Evolutionary conservation across 75 land plant species (phyloP), one percentile per base, ranked within the genome.

Genomic region (Selaginella moellendorffii): DNA sequence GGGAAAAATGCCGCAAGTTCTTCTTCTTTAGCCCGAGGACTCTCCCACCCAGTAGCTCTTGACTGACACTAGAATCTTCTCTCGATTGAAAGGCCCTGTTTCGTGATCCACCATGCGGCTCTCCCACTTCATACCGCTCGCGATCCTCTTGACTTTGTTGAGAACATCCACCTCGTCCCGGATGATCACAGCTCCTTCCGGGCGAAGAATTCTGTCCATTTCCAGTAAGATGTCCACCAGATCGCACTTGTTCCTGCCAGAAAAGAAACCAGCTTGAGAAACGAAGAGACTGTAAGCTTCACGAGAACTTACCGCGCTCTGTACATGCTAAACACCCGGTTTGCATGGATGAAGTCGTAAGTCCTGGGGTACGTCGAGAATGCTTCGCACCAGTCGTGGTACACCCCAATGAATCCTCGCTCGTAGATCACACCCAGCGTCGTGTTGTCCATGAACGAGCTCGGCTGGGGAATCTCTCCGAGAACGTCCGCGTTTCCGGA

Each of bases 331-430:
- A 80, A 80, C 30, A 80, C 28, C 23, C 77, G 63, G 63, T 80
- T 67, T 27, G 82, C 82, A 65, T 80, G 82, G 62, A 80, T 69
- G 26, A 80, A 77, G 42, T 80, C 82, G 66, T 80, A 80, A 12
- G 82, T 79, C 36, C 82, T 64, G 1, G 82, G 82, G 31, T 79
- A 78, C 17, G 82, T 78, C 14, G 77, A 78, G 31, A 80, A 80
- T 28, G 82, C 90, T 51, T 86, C 90, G 42, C 90, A 85, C 96
- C 96, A 90, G 73, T 90, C 82, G 77, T 90, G 96, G 56, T 90
- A 90, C 42, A 82, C 86, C 54, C 96, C 96, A 66, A 90, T 86
- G 64, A 90, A 42, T 51, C 96, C 96, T 61, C 96, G 74, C 59
- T 90, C 91, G 63, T 76, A 90, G 30, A 90, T 69, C 18, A 77